A percentile compares a stretch with the other conserved stretches of the same genome.
Conservation (phyloP, 2,329 filamentous ascomycete genomes). For the Xylariaceae sp. region DNA sequence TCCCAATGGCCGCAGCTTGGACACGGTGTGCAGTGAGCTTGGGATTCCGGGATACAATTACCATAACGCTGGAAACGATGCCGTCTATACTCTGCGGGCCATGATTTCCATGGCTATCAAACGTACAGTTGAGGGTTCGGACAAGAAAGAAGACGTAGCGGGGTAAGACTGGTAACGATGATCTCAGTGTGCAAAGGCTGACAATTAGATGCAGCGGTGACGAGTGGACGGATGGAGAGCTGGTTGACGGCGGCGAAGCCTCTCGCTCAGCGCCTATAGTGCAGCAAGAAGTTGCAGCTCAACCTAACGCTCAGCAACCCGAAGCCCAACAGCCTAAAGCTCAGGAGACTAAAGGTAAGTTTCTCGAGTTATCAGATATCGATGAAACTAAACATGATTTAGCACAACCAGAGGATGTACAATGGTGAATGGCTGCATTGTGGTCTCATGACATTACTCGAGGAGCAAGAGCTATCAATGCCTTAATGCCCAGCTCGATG, state of each 20-base stretch:
- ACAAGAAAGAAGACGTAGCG: slow-evolving; percentile 1
- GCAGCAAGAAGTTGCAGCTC: not conserved
- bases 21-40: slow-evolving; percentile 58
- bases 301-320: too few relatives aligned
- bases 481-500: too few relatives aligned
- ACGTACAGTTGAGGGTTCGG: slow-evolving; percentile 19
- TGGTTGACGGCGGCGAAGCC: slow-evolving; percentile 27
- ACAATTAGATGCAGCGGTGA: slow-evolving; percentile 12
- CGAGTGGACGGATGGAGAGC: slow-evolving; percentile 32
- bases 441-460: too few relatives aligned
- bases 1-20: slow-evolving; percentile 52
- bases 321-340: too few relatives aligned
- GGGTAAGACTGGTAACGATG: too few relatives aligned
- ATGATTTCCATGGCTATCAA: slow-evolving; percentile 60
- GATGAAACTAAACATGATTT: too few relatives aligned
- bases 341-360: too few relatives aligned
- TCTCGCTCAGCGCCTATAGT: slow-evolving; percentile 16
- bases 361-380: too few relatives aligned
- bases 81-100: slow-evolving; percentile 71
- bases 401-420: too few relatives aligned
- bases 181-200: slow-evolving; percentile 1
- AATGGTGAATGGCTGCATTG: too few relatives aligned
- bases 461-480: too few relatives aligned
- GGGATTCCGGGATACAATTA: slow-evolving; percentile 60
- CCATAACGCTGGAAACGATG: slow-evolving; percentile 90